Evolutionary conservation across 179 eudicot genomes (phyloP), one percentile per base, ranked within the genome.

Genomic region (Dionaea muscipula): DNA sequence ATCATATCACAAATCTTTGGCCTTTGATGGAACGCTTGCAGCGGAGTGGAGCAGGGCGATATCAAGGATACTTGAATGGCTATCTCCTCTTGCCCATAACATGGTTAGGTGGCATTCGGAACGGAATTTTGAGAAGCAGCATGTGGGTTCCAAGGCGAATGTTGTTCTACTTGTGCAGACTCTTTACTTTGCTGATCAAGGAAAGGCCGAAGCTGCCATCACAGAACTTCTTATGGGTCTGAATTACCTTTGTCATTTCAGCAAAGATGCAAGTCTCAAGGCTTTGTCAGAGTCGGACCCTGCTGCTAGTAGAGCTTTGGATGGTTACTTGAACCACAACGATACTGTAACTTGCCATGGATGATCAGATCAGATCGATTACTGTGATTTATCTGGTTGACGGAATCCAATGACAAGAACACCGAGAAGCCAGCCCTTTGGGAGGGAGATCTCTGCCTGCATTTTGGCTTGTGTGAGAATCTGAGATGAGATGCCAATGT

Each of bases 21-120:
- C 57, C 24, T 53, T 41, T 61, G 66, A 75, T 64, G 24, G 73
- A 39, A 24, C 65, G 56, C 73, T 75, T 46, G 79, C 79, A 53
- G 51, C 59, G 4, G 76, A 75, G 31, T 75, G 79, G 79, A 68
- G 61, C 57, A 25, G 64, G 49, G 79, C 76, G 33, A 57, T 75
- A 20, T 44, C 50, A 0, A 71, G 73, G 53, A 71, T 75, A 56
- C 61, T 75, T 63, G 79, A 75, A 31, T 75, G 76, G 80, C 60
- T 75, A 26, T 71, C 76, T 20, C 76, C 80, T 58, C 74, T 75
- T 51, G 73, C 80, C 21, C 80, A 75, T 62, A 71, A 75, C 63
- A 71, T 66, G 28, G 51, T 75, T 26, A 68, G 80, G 64, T 75
- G 80, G 80, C 75, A 75, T 46, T 75, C 76, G 6, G 80, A 75